These are phyloP conservation scores for Pilobolus umbonatus DNA, from an alignment of 192 early-diverging fungal genomes.

Conservation along the genomic window DNA sequence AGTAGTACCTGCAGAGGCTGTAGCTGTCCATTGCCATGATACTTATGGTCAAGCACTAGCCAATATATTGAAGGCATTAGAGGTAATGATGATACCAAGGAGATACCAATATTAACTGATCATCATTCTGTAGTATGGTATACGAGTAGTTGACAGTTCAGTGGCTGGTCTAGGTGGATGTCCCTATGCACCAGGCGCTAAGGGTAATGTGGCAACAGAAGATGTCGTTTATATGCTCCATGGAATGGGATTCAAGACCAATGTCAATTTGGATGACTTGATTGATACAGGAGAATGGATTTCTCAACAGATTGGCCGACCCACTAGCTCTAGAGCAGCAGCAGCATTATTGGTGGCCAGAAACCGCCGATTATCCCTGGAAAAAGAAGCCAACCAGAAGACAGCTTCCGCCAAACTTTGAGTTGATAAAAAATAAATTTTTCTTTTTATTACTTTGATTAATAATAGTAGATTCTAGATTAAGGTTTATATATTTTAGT, in stretches of 20 bases:
- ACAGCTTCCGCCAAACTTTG: neutral
- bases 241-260: conserved; percentile 78
- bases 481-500: too few species aligned
- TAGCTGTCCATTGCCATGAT: conserved; percentile 95
- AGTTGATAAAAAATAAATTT: too few species aligned
- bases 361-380: conserved; percentile 3
- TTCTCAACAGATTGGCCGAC: conserved; percentile 67
- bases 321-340: conserved; percentile 56
- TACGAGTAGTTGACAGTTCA: conserved; percentile 91
- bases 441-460: too few species aligned
- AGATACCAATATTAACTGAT: too few species aligned
- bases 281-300: conserved; percentile 85
- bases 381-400: neutral
- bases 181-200: conserved; percentile 93
- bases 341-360: conserved; percentile 36
- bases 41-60: conserved; percentile 96
- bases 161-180: conserved; percentile 94
- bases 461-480: too few species aligned
- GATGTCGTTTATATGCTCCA: conserved; percentile 93
- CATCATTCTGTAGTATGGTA: conserved; percentile 56
- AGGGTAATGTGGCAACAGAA: conserved; percentile 95
- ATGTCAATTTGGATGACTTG: conserved; percentile 69
- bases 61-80: conserved; percentile 80
- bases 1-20: conserved; percentile 65
- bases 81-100: conserved; percentile 40